A percentile compares a stretch with the other conserved stretches of the same genome.
Conservation (phyloP, 345 rosid genomes). For the Psidium guajava region DNA sequence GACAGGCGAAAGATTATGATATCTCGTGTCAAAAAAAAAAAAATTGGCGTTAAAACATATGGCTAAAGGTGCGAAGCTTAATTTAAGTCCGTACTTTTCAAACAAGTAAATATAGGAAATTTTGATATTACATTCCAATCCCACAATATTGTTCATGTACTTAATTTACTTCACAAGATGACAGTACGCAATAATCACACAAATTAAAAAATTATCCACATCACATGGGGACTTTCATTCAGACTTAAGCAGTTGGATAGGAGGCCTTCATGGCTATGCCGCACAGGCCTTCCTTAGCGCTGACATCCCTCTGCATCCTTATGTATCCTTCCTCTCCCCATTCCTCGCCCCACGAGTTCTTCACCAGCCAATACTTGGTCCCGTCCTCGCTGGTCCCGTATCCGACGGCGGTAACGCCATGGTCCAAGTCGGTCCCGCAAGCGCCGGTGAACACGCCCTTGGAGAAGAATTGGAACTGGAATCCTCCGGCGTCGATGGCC, state of each 20-base stretch:
- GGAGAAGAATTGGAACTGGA: neutral
- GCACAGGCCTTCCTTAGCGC: slow-evolving; percentile 12
- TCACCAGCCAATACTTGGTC: slow-evolving; percentile 27
- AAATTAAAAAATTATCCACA: neutral
- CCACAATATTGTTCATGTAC: neutral
- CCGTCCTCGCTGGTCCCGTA: slow-evolving; percentile 7
- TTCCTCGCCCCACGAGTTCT: slow-evolving; percentile 28
- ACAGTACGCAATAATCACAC: neutral
- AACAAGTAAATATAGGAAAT: too few species aligned
- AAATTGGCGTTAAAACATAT: too few species aligned
- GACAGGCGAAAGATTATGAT: too few species aligned
- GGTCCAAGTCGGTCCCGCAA: slow-evolving; percentile 20
- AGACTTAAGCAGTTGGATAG: slow-evolving; percentile 6
- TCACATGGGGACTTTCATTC: neutral
- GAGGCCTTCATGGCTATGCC: slow-evolving; percentile 1
- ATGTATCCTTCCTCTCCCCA: slow-evolving; percentile 38
- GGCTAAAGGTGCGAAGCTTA: too few species aligned
- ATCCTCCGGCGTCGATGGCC: neutral
- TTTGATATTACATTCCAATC: neutral
- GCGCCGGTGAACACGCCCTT: slow-evolving; percentile 12
- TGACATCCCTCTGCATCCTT: slow-evolving; percentile 13
- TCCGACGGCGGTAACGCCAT: slow-evolving; percentile 22
- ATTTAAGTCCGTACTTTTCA: too few species aligned
- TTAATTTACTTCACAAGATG: neutral
- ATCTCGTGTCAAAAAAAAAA: too few species aligned